These are phyloP conservation scores for Backusella macrospora DNA, from an alignment of 192 early-diverging fungal species.

Conservation along the genomic window DNA sequence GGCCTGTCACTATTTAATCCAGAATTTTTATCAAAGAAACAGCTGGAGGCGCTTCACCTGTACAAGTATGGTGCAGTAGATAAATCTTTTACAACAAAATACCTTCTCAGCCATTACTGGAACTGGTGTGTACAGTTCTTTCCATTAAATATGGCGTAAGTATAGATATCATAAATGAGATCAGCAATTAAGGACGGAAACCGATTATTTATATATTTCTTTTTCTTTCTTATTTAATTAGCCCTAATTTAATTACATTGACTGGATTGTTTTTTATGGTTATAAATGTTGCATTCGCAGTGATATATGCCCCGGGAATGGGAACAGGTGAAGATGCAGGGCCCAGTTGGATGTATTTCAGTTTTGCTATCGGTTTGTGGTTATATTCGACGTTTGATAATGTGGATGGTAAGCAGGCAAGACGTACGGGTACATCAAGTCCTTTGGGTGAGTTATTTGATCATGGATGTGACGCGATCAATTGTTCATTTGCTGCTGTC, in stretches of 20 bases:
- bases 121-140: slow-evolving; percentile 82
- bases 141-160: slow-evolving; percentile 82
- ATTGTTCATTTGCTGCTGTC: slow-evolving; percentile 38
- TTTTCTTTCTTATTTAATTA: slow-evolving; percentile 21
- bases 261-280: slow-evolving; percentile 83
- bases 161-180: neutral
- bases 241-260: slow-evolving; percentile 90
- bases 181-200: neutral
- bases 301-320: slow-evolving; percentile 75
- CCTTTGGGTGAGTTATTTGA: slow-evolving; percentile 96
- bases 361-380: slow-evolving; percentile 78
- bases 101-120: slow-evolving; percentile 86
- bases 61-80: slow-evolving; percentile 91
- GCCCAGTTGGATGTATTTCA: slow-evolving; percentile 83
- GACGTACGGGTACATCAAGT: slow-evolving; percentile 81
- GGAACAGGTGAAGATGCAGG: slow-evolving; percentile 46
- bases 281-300: slow-evolving; percentile 66
- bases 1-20: slow-evolving; percentile 10
- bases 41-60: slow-evolving; percentile 63
- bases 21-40: slow-evolving; percentile 20
- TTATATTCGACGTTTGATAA: slow-evolving; percentile 89
- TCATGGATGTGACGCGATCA: slow-evolving; percentile 65
- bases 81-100: slow-evolving; percentile 74
- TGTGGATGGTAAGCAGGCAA: slow-evolving; percentile 94
- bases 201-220: neutral